Percentiles rank a stretch among this genome's conserved stretches.
These are phyloP conservation scores for Jacaranda mimosifolia DNA, from an alignment of 257 asterid species.

Conservation along the genomic window DNA sequence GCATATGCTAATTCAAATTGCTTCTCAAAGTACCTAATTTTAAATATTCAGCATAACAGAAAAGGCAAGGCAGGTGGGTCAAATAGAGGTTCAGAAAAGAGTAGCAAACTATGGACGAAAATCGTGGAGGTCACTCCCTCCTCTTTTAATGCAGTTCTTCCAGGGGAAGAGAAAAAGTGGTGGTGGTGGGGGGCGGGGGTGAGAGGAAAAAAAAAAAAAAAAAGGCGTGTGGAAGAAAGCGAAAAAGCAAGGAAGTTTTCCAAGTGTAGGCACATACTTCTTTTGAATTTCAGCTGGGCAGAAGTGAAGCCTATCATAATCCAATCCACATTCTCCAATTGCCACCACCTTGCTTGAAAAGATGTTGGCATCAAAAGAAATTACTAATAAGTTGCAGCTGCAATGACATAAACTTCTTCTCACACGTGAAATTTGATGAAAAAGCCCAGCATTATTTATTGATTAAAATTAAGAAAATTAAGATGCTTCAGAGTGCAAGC, in stretches of 20 bases:
- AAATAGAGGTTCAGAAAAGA: slow-evolving; percentile 26
- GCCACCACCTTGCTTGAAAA: slow-evolving; percentile 91
- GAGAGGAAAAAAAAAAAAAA: neutral
- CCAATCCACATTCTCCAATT: slow-evolving; percentile 98
- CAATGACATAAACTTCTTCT: slow-evolving; percentile 25
- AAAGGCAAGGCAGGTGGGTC: neutral
- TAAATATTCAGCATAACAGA: slow-evolving; percentile 27
- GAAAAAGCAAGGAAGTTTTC: neutral
- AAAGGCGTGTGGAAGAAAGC: neutral
- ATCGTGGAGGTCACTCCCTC: neutral
- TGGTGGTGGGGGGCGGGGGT: too few relatives aligned
- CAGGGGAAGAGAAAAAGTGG: slow-evolving; percentile 3
- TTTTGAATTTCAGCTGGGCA: slow-evolving; percentile 85
- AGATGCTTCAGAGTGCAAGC: slow-evolving; percentile 8
- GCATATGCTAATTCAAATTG: slow-evolving; percentile 91
- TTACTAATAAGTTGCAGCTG: slow-evolving; percentile 29
- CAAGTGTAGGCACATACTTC: slow-evolving; percentile 67
- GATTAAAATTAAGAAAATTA: neutral
- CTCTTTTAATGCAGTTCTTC: slow-evolving; percentile 23
- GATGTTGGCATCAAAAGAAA: slow-evolving; percentile 30
- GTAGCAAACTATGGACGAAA: slow-evolving; percentile 5
- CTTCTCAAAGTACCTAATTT: slow-evolving; percentile 85
- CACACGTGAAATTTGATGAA: slow-evolving; percentile 16
- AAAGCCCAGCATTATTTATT: neutral
- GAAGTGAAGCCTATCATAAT: slow-evolving; percentile 93